These are phyloP conservation scores for Apiotrichum brassicae DNA, from an alignment of 1,284 basidiomycete species.

Conservation along the genomic window DNA sequence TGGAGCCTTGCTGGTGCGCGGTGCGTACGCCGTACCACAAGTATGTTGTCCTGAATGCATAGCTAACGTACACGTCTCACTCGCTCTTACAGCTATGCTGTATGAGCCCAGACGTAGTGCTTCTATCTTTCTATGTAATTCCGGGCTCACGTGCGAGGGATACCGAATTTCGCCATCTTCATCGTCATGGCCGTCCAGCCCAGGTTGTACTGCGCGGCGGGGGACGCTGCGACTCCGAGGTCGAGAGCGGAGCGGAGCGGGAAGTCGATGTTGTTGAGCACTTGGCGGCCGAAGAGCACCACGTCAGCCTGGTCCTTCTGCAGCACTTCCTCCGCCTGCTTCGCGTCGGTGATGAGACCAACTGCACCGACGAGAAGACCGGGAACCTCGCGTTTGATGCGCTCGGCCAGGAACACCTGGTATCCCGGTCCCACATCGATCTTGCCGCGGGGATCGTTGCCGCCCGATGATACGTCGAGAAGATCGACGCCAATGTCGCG, in stretches of 20 bases:
- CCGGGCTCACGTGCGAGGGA: no score
- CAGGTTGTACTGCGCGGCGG: constrained; percentile 37
- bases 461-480: constrained; percentile 64
- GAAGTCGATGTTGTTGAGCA: constrained; percentile 44
- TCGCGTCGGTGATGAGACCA: constrained; percentile 61
- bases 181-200: no score
- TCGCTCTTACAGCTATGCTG: no score
- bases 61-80: no score
- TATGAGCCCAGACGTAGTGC: no score
- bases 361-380: constrained; percentile 59
- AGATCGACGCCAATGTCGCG: constrained; percentile 61
- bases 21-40: no score
- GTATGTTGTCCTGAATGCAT: no score
- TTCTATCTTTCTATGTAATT: no score
- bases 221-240: constrained; percentile 39
- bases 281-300: constrained; percentile 60
- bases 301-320: constrained; percentile 62
- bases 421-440: constrained; percentile 60
- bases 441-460: constrained; percentile 57
- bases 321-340: constrained; percentile 63
- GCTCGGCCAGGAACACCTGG: constrained; percentile 63
- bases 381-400: constrained; percentile 59
- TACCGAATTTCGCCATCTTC: no score
- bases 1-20: no score
- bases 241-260: constrained; percentile 39